Percentiles rank a stretch among this genome's conserved stretches.
phyloP scores from a whole-genome alignment of 257 asterid species.

The Nicotiana undulata region DNA sequence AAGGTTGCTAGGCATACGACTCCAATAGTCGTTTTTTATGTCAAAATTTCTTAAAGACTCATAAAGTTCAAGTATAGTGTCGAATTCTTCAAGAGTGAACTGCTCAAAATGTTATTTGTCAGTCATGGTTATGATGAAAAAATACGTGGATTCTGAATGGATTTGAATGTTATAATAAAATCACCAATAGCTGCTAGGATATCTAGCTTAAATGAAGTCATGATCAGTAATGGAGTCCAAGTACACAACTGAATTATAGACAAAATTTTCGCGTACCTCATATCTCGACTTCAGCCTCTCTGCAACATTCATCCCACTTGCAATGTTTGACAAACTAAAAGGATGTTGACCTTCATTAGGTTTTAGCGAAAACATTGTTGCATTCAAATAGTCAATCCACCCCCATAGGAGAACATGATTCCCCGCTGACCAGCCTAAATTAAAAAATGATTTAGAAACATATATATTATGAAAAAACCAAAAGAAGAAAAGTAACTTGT shows the following conservation, averaged over 20 bases:
- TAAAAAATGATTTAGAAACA: neutral
- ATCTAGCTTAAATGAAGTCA: neutral
- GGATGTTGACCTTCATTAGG: slow-evolving; percentile 68
- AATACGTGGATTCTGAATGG: neutral
- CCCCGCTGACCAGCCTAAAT: slow-evolving; percentile 90
- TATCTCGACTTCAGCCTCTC: slow-evolving; percentile 76
- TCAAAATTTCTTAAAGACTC: neutral
- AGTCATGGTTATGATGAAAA: neutral
- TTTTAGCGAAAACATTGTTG: slow-evolving; percentile 89
- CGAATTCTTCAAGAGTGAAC: slow-evolving; percentile 64
- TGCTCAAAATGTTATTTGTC: slow-evolving; percentile 18
- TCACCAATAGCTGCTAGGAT: neutral
- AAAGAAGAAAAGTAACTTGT: neutral
- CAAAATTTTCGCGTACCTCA: slow-evolving; percentile 45
- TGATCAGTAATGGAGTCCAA: slow-evolving; percentile 27
- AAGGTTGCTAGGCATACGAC: slow-evolving; percentile 66
- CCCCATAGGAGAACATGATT: slow-evolving; percentile 82
- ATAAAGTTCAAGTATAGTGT: slow-evolving; percentile 27
- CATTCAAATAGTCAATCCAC: slow-evolving; percentile 76
- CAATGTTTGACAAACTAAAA: slow-evolving; percentile 78
- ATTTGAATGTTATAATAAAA: neutral
- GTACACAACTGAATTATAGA: neutral
- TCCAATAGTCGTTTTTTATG: slow-evolving; percentile 13
- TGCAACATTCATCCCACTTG: slow-evolving; percentile 57
- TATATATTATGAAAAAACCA: neutral